These are phyloP conservation scores for Penicillium parvum DNA, from an alignment of 495 filamentous ascomycete species.

Conservation along the genomic window DNA sequence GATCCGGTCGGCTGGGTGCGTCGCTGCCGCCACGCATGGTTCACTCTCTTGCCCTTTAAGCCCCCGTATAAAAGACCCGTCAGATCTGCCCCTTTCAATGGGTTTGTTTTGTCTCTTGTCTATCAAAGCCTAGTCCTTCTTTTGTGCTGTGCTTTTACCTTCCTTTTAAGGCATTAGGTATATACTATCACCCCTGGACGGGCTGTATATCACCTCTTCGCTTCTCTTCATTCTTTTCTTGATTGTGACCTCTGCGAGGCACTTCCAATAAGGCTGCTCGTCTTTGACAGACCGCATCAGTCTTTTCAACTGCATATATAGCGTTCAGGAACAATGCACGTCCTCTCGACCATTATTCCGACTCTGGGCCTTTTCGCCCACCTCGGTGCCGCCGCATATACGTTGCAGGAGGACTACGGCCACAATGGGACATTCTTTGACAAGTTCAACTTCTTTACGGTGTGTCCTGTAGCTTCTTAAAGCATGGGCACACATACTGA, in stretches of 20 bases:
- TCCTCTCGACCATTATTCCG: conserved; percentile 37
- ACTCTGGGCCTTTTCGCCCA: conserved; percentile 37
- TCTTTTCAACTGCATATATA: conserved; percentile 6
- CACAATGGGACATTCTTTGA: conserved; percentile 46
- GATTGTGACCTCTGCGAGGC: conserved; percentile 6
- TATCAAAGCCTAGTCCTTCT: conserved; percentile 10
- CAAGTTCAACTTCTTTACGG: conserved; percentile 50
- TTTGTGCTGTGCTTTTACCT: conserved; percentile 14
- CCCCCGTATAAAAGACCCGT: conserved; percentile 8
- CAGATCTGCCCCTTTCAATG: not conserved
- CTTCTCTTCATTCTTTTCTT: conserved; percentile 4
- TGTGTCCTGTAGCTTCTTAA: conserved; percentile 11
- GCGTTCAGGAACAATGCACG: conserved; percentile 32
- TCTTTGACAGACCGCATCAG: conserved; percentile 20
- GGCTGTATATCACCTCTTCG: conserved; percentile 5
- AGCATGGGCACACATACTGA: conserved; percentile 22
- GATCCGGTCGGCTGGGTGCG: conserved; percentile 32
- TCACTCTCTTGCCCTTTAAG: conserved; percentile 7
- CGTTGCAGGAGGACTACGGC: conserved; percentile 44
- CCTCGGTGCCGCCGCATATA: conserved; percentile 44
- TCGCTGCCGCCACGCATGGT: conserved; percentile 15
- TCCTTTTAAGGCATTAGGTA: conserved; percentile 14
- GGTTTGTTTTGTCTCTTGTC: conserved; percentile 1
- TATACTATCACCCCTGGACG: conserved; percentile 6
- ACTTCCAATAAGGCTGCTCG: conserved; percentile 4